These are phyloP conservation scores for Rubus parviflorus DNA, from an alignment of 306 rosid species.

Conservation along the genomic window DNA sequence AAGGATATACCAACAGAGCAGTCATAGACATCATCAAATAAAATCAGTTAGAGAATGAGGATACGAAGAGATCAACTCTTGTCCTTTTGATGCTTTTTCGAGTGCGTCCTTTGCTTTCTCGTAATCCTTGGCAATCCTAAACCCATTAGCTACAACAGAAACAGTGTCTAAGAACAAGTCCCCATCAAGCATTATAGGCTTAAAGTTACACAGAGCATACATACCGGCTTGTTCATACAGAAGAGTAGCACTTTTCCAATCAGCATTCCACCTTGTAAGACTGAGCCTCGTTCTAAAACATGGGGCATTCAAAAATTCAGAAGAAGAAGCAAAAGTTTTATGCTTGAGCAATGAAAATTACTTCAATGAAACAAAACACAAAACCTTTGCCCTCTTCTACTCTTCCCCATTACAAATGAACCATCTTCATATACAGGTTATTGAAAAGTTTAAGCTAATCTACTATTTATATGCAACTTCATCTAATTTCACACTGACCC, in stretches of 20 bases:
- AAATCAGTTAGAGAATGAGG: conserved; percentile 39
- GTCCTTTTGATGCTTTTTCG: conserved; percentile 96
- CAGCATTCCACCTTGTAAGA: conserved; percentile 93
- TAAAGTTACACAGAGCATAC: conserved; percentile 20
- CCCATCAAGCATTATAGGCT: background rate
- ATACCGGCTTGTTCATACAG: conserved; percentile 92
- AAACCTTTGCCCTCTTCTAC: background rate
- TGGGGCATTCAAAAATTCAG: conserved; percentile 4
- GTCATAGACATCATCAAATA: conserved; percentile 2
- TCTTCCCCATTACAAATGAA: background rate
- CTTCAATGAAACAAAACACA: background rate
- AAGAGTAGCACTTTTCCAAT: conserved; percentile 78
- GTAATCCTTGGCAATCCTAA: conserved; percentile 60
- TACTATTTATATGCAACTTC: background rate
- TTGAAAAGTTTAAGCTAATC: background rate
- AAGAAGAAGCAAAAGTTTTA: conserved; percentile 1
- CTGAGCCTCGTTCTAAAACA: conserved; percentile 70
- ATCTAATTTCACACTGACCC: conserved; percentile 1
- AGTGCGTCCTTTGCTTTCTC: conserved; percentile 86
- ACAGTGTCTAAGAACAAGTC: conserved; percentile 10
- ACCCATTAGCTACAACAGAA: conserved; percentile 71
- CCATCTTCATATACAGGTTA: background rate
- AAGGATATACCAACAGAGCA: conserved; percentile 37
- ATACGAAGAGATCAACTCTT: conserved; percentile 95
- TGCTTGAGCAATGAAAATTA: conserved; percentile 2